These are phyloP conservation scores for Sarcodon sp. DNA, from an alignment of 768 basidiomycete species.

Conservation along the genomic window DNA sequence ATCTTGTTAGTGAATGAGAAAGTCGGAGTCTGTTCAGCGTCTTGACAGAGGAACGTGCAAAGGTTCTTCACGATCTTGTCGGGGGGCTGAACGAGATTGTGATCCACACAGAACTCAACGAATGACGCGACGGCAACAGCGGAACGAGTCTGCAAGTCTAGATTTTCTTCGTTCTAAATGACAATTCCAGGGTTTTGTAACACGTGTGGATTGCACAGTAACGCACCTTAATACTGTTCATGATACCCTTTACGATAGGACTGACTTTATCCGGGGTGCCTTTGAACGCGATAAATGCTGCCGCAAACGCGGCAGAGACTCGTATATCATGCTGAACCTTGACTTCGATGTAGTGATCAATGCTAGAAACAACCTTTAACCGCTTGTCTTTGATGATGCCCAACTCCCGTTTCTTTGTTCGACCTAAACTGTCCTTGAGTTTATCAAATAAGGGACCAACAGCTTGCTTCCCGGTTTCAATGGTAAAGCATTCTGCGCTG, in stretches of 20 bases:
- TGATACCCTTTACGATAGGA: slow-evolving; percentile 91
- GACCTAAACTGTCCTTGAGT: slow-evolving; percentile 62
- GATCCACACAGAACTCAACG: slow-evolving; percentile 70
- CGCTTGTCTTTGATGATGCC: slow-evolving; percentile 68
- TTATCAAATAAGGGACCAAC: slow-evolving; percentile 58
- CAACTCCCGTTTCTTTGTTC: slow-evolving; percentile 70
- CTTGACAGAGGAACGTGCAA: slow-evolving; percentile 92
- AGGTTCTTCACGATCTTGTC: slow-evolving; percentile 97
- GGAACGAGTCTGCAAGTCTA: slow-evolving; percentile 79
- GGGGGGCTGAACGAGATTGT: slow-evolving; percentile 68
- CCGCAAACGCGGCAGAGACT: slow-evolving; percentile 81
- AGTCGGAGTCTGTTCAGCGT: slow-evolving; percentile 79
- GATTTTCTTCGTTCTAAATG: slow-evolving; percentile 71
- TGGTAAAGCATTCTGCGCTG: slow-evolving; percentile 57
- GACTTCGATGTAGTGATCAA: slow-evolving; percentile 69
- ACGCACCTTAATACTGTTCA: slow-evolving; percentile 91
- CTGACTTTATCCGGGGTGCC: slow-evolving; percentile 88
- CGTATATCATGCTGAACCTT: slow-evolving; percentile 82
- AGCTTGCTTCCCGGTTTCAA: slow-evolving; percentile 62
- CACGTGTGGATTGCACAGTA: background rate
- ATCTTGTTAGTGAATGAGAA: slow-evolving; percentile 57
- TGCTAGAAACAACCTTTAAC: slow-evolving; percentile 47
- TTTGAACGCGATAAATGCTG: slow-evolving; percentile 80
- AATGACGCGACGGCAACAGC: slow-evolving; percentile 81
- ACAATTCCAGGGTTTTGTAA: background rate